A percentile compares a stretch with the other conserved stretches of the same genome.
phyloP scores from a whole-genome alignment of 495 filamentous ascomycete genomes.

The Astrothelium macrocarpum region DNA sequence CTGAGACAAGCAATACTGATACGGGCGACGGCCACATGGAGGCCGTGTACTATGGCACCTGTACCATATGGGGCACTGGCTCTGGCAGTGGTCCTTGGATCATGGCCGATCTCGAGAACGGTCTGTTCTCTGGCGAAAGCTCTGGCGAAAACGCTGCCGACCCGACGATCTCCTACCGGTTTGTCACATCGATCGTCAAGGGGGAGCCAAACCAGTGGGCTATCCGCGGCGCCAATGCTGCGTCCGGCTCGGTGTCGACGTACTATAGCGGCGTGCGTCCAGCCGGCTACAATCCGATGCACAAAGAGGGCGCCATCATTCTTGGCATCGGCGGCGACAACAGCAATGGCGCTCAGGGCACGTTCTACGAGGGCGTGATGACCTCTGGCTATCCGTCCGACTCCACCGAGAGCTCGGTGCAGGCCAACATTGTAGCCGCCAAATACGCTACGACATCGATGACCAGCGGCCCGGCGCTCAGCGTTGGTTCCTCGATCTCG shows the following conservation, averaged over 20 bases:
- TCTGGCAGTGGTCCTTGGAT: slow-evolving; percentile 48
- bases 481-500: slow-evolving; percentile 41
- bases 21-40: slow-evolving; percentile 53
- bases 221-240: slow-evolving; percentile 44
- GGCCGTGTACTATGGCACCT: slow-evolving; percentile 48
- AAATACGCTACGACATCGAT: slow-evolving; percentile 41
- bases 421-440: slow-evolving; percentile 49
- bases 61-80: slow-evolving; percentile 42
- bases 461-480: slow-evolving; percentile 40
- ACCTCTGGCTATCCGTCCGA: slow-evolving; percentile 49
- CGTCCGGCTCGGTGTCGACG: slow-evolving; percentile 44
- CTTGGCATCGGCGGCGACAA: slow-evolving; percentile 52
- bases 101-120: slow-evolving; percentile 54
- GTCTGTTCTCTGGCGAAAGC: slow-evolving; percentile 43
- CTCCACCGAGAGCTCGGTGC: slow-evolving; percentile 44
- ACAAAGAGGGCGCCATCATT: slow-evolving; percentile 51
- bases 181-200: slow-evolving; percentile 45
- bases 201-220: slow-evolving; percentile 44
- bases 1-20: slow-evolving; percentile 44
- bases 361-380: slow-evolving; percentile 55
- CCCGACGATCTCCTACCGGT: slow-evolving; percentile 41
- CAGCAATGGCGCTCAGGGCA: slow-evolving; percentile 45
- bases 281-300: slow-evolving; percentile 50
- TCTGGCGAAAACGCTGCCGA: slow-evolving; percentile 36
- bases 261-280: slow-evolving; percentile 46